phyloP scores from a whole-genome alignment of 1,284 basidiomycete genomes.

The Cutaneotrichosporon sp. region DNA sequence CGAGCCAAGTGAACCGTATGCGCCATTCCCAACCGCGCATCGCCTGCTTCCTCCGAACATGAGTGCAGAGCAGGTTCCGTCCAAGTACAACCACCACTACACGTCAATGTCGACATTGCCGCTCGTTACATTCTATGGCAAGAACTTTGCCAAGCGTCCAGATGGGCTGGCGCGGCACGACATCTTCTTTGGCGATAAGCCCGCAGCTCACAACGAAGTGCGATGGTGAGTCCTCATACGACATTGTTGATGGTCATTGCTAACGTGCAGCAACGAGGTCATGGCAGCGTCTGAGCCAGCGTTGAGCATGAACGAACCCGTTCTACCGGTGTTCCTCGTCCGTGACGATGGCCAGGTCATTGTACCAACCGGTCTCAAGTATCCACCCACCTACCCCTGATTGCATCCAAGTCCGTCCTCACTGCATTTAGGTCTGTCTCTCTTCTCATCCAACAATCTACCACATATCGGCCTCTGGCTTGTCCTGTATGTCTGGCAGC shows the following conservation, averaged over 20 bases:
- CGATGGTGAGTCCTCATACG: slow-evolving; percentile 66
- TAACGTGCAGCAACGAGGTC: slow-evolving; percentile 54
- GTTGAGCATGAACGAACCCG: slow-evolving; percentile 43
- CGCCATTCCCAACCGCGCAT: slow-evolving; percentile 76
- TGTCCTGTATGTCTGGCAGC: no score
- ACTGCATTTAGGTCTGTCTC: no score
- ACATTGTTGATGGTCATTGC: neutral
- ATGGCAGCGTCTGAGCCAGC: slow-evolving; percentile 47
- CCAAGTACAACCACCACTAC: slow-evolving; percentile 32
- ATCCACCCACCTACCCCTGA: slow-evolving; percentile 52
- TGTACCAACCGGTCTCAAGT: slow-evolving; percentile 79
- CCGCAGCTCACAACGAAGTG: slow-evolving; percentile 78
- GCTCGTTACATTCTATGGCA: slow-evolving; percentile 60
- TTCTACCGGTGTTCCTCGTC: slow-evolving; percentile 71
- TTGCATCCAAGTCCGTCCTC: no score
- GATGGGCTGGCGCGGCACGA: slow-evolving; percentile 51
- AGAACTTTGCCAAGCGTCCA: slow-evolving; percentile 79
- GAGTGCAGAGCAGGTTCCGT: slow-evolving; percentile 24
- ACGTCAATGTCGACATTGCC: slow-evolving; percentile 33
- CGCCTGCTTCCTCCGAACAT: slow-evolving; percentile 73
- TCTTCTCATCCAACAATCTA: no score
- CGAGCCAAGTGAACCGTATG: slow-evolving; percentile 62
- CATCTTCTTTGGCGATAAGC: slow-evolving; percentile 83
- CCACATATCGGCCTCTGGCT: no score
- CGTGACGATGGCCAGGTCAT: slow-evolving; percentile 77